Percentiles rank a stretch among this genome's conserved stretches.
Evolutionary conservation across 73 alveolate species (phyloP).

Genomic region (Tetrahymena elliotti): DNA sequence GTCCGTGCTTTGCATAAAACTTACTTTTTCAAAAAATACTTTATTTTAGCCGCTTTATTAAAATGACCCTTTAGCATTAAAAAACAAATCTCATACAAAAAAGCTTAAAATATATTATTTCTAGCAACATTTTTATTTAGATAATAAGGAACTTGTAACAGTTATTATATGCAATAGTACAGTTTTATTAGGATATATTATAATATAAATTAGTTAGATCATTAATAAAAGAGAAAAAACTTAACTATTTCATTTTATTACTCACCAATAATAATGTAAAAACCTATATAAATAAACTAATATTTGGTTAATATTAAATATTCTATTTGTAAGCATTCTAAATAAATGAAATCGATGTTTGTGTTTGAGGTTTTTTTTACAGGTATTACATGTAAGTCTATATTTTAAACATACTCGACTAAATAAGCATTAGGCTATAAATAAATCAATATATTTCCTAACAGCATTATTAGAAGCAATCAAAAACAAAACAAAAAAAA

Average conservation of each 20-base stretch:
- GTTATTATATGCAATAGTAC: too few species aligned
- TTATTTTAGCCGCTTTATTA: background rate
- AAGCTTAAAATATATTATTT: background rate
- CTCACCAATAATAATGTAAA: too few species aligned
- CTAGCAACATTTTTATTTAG: background rate
- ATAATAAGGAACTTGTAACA: background rate
- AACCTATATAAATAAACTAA: background rate
- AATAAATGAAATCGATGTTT: too few species aligned
- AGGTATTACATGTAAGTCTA: background rate
- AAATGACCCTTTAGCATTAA: background rate
- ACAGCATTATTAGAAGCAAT: too few species aligned
- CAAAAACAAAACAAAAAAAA: background rate
- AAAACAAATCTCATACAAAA: background rate
- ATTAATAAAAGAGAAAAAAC: too few species aligned
- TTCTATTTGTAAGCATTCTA: too few species aligned
- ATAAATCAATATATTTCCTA: too few species aligned
- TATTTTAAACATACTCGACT: too few species aligned
- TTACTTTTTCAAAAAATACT: background rate
- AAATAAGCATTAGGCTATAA: too few species aligned
- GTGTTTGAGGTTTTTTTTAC: background rate
- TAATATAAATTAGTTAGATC: too few species aligned
- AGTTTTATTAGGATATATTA: background rate
- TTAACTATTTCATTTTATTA: too few species aligned
- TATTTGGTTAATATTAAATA: too few species aligned
- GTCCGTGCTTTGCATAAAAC: background rate